Evolutionary conservation across 192 early-diverging fungal species (phyloP).

Genomic region (Rhizoclosmatium sp.): DNA sequence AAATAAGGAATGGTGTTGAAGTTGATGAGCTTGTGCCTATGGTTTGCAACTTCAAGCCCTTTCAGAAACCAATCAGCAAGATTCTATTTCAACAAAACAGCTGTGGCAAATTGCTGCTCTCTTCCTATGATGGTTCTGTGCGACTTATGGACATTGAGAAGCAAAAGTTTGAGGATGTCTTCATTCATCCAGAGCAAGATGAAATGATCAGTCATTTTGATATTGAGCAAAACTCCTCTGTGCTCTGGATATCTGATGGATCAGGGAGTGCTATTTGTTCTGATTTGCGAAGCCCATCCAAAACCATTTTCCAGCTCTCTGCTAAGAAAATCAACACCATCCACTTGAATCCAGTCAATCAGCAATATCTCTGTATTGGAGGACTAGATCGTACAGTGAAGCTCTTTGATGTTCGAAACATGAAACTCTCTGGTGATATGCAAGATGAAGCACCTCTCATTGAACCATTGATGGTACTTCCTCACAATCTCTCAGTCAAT

Average conservation of each 20-base stretch:
- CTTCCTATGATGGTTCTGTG: conserved; percentile 69
- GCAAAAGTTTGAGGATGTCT: conserved; percentile 58
- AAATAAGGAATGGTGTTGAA: background rate
- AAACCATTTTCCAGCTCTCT: conserved; percentile 41
- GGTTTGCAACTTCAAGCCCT: conserved; percentile 61
- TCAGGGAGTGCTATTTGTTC: conserved; percentile 57
- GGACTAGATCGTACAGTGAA: conserved; percentile 65
- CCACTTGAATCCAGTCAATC: conserved; percentile 61
- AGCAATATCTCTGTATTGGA: conserved; percentile 55
- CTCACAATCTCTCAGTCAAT: conserved; percentile 64
- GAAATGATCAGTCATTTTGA: conserved; percentile 55
- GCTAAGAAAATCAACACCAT: conserved; percentile 70
- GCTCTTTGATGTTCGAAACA: conserved; percentile 69
- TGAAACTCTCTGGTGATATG: conserved; percentile 32
- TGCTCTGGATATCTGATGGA: conserved; percentile 63
- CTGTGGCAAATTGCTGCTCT: conserved; percentile 55
- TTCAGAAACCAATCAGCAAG: conserved; percentile 56
- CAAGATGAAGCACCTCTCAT: background rate
- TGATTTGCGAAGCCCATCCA: conserved; percentile 55
- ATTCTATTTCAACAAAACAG: conserved; percentile 58
- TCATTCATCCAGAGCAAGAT: conserved; percentile 50
- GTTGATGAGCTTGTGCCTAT: conserved; percentile 53
- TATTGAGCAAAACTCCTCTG: conserved; percentile 38
- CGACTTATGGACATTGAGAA: conserved; percentile 67
- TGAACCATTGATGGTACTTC: conserved; percentile 49